A percentile compares a stretch with the other conserved stretches of the same genome.
Evolutionary conservation across 176 grass and related monocot genomes (phyloP).

Genomic region (Rhynchospora tenuis): DNA sequence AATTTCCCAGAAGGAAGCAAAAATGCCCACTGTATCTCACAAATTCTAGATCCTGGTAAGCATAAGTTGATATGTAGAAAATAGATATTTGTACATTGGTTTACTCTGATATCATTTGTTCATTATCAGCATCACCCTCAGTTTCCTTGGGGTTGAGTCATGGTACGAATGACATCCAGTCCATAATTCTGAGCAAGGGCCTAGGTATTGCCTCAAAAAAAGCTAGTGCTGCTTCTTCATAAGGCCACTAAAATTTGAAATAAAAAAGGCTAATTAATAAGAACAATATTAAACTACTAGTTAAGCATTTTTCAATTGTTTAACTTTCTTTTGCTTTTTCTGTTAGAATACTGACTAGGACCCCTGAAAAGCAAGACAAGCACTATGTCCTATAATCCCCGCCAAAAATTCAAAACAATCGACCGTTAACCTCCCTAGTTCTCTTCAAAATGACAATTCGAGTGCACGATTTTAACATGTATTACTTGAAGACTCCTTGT

Average conservation of each 20-base stretch:
- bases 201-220: slow-evolving; percentile 96
- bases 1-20: neutral
- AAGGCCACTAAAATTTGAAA: slow-evolving; percentile 79
- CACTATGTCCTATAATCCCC: neutral
- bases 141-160: slow-evolving; percentile 93
- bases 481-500: neutral
- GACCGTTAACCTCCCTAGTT: neutral
- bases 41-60: neutral
- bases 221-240: slow-evolving; percentile 97
- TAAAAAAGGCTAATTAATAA: slow-evolving; percentile 23
- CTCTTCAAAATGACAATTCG: neutral
- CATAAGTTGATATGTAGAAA: slow-evolving; percentile 1
- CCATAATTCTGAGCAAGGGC: slow-evolving; percentile 91
- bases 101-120: slow-evolving; percentile 94
- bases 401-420: neutral
- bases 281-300: neutral
- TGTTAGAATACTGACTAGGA: no score
- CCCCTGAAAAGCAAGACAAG: neutral
- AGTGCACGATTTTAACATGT: neutral
- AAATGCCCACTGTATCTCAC: neutral
- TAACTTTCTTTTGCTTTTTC: neutral
- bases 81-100: slow-evolving; percentile 8
- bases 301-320: neutral
- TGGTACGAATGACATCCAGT: slow-evolving; percentile 90
- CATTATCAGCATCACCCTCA: slow-evolving; percentile 81